Evolutionary conservation across 495 filamentous ascomycete species (phyloP), one percentile per base, ranked within the genome.

Genomic region (Immersiella caudata): DNA sequence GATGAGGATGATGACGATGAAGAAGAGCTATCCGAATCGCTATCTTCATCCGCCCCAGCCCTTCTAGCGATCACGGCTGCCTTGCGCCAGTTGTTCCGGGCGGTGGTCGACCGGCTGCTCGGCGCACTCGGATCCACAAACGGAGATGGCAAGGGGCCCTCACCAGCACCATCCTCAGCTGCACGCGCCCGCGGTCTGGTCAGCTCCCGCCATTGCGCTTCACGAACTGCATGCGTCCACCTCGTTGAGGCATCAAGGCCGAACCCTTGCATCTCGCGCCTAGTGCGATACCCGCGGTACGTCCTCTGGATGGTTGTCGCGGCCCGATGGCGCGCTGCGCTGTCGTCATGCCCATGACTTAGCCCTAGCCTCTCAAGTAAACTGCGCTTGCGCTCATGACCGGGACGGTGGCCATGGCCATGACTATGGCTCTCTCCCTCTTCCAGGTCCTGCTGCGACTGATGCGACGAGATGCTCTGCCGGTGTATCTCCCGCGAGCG

Each of bases 11-110:
- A 66, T 14, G 58, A 70, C 1, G 65, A 69, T 1, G 66, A 68
- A 36, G 36, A 26, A 20, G 25, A 74, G 56, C 61, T 62, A 51
- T 83, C 75, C 6, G 71, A 63, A 4, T 25, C 74, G 11, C 40
- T 46, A 69, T 87, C 84, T 40, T 89, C 83, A 67, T 90, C 88
- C 9, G 79, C 83, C 16, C 88, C 89, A 1, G 91, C 93, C 59
- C 88, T 85, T 18, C 85, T 83, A 6, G 92, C 91, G 54, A 96
- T 89, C 27, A 83, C 80, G 16, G 88, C 87, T 5, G 84, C 86
- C 60, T 89, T 89, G 62, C 89, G 86, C 94, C 94, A 97, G 63
- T 91, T 89, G 60, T 84, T 81, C 27, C 84, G 85, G 6, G 91
- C 89, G 18, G 64, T 70, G 12, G 72, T 75, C 2, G 73, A 57